Evolutionary conservation across 495 filamentous ascomycete species (phyloP).

Genomic region (Tuber calosporum): DNA sequence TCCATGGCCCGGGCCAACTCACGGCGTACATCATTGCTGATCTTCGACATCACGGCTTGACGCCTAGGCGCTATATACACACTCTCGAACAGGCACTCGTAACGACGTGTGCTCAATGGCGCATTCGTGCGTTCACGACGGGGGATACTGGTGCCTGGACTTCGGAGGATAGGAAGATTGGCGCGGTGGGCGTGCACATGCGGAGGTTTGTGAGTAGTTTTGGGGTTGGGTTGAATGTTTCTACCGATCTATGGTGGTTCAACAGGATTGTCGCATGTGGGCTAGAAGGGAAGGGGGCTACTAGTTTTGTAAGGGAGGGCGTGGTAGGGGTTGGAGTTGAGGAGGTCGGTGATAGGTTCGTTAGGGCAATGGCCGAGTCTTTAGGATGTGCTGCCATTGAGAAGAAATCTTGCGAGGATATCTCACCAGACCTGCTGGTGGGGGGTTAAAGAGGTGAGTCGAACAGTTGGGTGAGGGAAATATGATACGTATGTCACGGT

Average conservation of each 20-base stretch:
- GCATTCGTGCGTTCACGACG: conserved; percentile 55
- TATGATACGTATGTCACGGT: neutral
- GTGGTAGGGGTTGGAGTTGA: conserved; percentile 28
- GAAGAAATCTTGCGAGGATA: neutral
- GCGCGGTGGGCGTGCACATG: conserved; percentile 82
- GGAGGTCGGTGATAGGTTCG: conserved; percentile 32
- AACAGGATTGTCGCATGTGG: conserved; percentile 80
- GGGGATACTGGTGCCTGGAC: conserved; percentile 86
- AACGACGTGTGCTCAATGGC: conserved; percentile 51
- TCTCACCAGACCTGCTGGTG: neutral
- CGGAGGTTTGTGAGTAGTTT: conserved; percentile 75
- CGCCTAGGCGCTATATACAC: conserved; percentile 60
- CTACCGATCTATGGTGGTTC: conserved; percentile 63
- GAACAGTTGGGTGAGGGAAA: neutral
- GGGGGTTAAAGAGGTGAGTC: neutral
- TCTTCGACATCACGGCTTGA: conserved; percentile 52
- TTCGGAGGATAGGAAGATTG: conserved; percentile 60
- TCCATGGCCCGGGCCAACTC: conserved; percentile 89
- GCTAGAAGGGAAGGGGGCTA: conserved; percentile 66
- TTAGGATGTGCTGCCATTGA: conserved; percentile 21
- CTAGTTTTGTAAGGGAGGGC: conserved; percentile 51
- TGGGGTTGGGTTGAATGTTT: conserved; percentile 77
- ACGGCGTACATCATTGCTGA: conserved; percentile 85
- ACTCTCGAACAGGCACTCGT: conserved; percentile 71
- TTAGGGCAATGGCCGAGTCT: conserved; percentile 23